Evolutionary conservation across 495 filamentous ascomycete species (phyloP).

Genomic region (Trichocladium antarcticum): DNA sequence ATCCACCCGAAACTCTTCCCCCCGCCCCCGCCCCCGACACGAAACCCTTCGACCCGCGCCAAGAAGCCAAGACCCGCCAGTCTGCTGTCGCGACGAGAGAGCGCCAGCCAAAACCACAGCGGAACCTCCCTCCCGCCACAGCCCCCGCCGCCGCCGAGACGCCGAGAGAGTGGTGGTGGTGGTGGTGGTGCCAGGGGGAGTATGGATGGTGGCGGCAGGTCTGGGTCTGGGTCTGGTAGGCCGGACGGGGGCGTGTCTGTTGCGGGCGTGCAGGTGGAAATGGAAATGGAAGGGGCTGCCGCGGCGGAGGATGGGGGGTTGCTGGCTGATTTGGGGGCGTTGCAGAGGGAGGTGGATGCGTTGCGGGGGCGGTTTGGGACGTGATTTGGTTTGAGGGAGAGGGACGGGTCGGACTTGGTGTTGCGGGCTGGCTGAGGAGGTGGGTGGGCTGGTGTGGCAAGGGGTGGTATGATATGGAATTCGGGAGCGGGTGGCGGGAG

Average conservation of each 20-base stretch:
- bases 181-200: slow-evolving; percentile 45
- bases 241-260: too few relatives aligned
- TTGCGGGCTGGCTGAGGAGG: too few relatives aligned
- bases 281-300: neutral
- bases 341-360: slow-evolving; percentile 65
- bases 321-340: slow-evolving; percentile 52
- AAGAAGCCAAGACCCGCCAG: slow-evolving; percentile 30
- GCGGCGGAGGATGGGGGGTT: slow-evolving; percentile 39
- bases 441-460: too few relatives aligned
- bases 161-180: slow-evolving; percentile 37
- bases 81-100: neutral
- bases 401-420: neutral
- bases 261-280: neutral
- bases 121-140: too few relatives aligned
- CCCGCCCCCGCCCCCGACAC: slow-evolving; percentile 36
- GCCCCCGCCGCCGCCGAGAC: slow-evolving; percentile 50
- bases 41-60: slow-evolving; percentile 30
- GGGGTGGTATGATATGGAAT: too few relatives aligned
- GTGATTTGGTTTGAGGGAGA: neutral
- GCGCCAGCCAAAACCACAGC: too few relatives aligned
- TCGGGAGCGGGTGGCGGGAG: too few relatives aligned
- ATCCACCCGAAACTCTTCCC: slow-evolving; percentile 26
- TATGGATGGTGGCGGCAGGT: slow-evolving; percentile 24
- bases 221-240: too few relatives aligned
- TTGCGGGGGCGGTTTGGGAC: slow-evolving; percentile 46